phyloP scores from a whole-genome alignment of 768 basidiomycete species.

The Pulveroboletus frians region DNA sequence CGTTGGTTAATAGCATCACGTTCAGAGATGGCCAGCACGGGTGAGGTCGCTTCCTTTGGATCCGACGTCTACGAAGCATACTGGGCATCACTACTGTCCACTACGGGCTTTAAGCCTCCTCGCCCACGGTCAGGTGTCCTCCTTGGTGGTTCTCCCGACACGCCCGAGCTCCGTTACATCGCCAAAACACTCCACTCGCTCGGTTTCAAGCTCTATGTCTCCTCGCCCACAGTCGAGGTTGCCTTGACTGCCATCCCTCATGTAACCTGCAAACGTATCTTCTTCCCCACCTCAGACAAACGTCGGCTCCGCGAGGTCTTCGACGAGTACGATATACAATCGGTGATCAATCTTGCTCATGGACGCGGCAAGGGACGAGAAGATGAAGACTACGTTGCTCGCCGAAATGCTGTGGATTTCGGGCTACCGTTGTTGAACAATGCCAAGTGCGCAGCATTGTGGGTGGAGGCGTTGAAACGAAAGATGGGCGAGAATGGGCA shows the following conservation, averaged over 20 bases:
- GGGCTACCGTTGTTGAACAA: constrained; percentile 91
- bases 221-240: constrained; percentile 72
- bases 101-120: constrained; percentile 93
- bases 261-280: constrained; percentile 79
- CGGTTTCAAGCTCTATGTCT: constrained; percentile 95
- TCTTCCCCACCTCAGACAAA: constrained; percentile 97
- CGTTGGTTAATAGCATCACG: background rate
- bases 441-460: constrained; percentile 80
- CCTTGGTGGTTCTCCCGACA: constrained; percentile 83
- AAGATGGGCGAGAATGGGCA: constrained; percentile 72
- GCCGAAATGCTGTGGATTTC: constrained; percentile 95
- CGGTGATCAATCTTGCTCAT: constrained; percentile 89
- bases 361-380: constrained; percentile 66
- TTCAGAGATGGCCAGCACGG: constrained; percentile 95
- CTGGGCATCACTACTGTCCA: constrained; percentile 91
- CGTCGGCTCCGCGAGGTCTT: constrained; percentile 90
- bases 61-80: constrained; percentile 92
- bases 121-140: constrained; percentile 80
- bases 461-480: constrained; percentile 81
- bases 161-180: constrained; percentile 81
- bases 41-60: constrained; percentile 96
- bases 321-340: constrained; percentile 90
- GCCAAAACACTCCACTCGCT: constrained; percentile 76
- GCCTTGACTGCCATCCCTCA: constrained; percentile 76
- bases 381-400: constrained; percentile 96